These are phyloP conservation scores for Coemansia sp. DNA, from an alignment of 192 early-diverging fungal genomes.

Conservation along the genomic window DNA sequence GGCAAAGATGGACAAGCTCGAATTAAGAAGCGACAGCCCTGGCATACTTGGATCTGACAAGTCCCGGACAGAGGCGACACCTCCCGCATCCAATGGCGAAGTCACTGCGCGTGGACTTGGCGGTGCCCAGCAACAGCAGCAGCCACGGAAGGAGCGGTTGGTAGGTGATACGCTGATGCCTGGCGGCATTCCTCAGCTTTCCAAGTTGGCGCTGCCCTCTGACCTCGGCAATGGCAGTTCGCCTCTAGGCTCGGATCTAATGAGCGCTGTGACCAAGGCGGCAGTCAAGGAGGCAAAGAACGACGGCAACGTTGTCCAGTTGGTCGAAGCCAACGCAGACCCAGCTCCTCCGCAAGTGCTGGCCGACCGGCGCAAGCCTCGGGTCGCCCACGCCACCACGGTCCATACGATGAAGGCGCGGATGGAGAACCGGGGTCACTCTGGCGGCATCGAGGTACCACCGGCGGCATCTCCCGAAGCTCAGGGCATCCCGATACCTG, in stretches of 20 bases:
- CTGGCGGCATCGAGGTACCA: slow-evolving; percentile 15
- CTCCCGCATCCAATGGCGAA: neutral
- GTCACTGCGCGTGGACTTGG: neutral
- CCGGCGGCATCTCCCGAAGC: slow-evolving; percentile 4
- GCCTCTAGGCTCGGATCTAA: slow-evolving; percentile 35
- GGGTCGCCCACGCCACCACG: slow-evolving; percentile 43
- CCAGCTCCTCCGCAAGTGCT: slow-evolving; percentile 52
- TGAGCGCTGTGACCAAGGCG: slow-evolving; percentile 46
- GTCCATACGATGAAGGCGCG: slow-evolving; percentile 54
- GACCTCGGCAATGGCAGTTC: slow-evolving; percentile 10
- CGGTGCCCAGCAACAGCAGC: slow-evolving; percentile 14
- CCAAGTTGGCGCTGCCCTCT: slow-evolving; percentile 7
- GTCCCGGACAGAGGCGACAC: neutral
- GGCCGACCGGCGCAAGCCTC: slow-evolving; percentile 54
- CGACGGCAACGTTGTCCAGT: slow-evolving; percentile 44
- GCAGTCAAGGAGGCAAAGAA: slow-evolving; percentile 48
- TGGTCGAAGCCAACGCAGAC: slow-evolving; percentile 30
- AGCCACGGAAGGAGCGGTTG: slow-evolving; percentile 1
- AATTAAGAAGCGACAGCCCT: slow-evolving; percentile 22
- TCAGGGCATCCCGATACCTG: neutral
- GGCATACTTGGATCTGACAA: neutral
- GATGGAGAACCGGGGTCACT: slow-evolving; percentile 44
- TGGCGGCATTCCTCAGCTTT: slow-evolving; percentile 3
- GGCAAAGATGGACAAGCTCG: slow-evolving; percentile 39
- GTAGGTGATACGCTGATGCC: neutral